Evolutionary conservation across 106 monocot genomes (phyloP).

Genomic region (Allium sativum): DNA sequence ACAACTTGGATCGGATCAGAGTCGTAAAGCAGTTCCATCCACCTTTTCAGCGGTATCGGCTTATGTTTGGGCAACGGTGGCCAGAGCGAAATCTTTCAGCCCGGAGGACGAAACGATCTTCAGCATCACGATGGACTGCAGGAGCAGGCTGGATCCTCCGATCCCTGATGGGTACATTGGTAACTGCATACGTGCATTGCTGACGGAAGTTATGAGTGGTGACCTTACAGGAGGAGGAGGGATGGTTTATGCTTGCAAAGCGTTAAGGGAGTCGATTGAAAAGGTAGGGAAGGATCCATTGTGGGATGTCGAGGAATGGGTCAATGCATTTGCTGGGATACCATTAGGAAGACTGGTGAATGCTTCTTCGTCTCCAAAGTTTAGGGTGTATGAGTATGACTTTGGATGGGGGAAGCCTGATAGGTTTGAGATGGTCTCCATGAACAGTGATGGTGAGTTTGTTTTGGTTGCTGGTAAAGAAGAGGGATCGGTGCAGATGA

Average conservation of each 20-base stretch:
- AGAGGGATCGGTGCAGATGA: constrained; percentile 1
- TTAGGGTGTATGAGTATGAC: constrained; percentile 18
- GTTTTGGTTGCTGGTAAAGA: constrained; percentile 7
- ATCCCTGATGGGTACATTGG: not conserved
- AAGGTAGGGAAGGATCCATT: not conserved
- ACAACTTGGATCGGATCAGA: not conserved
- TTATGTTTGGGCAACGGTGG: not conserved
- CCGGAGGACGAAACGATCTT: not conserved
- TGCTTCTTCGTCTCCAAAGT: constrained; percentile 3
- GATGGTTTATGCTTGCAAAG: not conserved
- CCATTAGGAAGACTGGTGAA: not conserved
- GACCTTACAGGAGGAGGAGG: not conserved
- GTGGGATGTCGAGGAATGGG: not conserved
- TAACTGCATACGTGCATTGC: not conserved
- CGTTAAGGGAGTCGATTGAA: not conserved
- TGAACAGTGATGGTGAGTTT: constrained; percentile 7
- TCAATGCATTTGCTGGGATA: not conserved
- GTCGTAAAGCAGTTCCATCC: not conserved
- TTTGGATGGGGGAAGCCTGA: constrained; percentile 18
- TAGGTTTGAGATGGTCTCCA: constrained; percentile 10
- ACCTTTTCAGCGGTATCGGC: not conserved
- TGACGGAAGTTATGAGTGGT: not conserved
- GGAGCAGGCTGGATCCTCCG: not conserved
- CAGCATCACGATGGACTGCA: not conserved
- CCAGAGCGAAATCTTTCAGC: not conserved